Conservation (phyloP, 2,329 filamentous ascomycete genomes). For the Aspergillus floridensis region DNA sequence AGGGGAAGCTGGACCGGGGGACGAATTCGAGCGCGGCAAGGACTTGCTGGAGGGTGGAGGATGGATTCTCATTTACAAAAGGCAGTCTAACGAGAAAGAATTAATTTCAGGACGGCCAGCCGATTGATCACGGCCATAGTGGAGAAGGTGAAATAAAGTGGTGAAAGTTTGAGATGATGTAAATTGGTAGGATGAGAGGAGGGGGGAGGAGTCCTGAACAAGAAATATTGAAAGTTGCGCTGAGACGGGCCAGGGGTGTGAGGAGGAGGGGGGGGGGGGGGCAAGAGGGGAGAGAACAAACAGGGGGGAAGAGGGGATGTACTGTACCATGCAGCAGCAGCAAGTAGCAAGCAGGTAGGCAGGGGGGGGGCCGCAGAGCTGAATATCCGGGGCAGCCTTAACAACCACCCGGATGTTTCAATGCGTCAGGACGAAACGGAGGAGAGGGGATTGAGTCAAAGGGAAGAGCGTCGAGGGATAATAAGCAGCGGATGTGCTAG, state of each 20-base stretch:
- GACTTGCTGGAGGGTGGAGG: background rate
- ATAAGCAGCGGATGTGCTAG: background rate
- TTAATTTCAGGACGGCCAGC: conserved; percentile 11
- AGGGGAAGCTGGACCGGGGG: background rate
- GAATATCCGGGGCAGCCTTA: background rate
- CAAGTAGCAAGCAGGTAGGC: too few species aligned
- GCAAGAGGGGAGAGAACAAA: too few species aligned
- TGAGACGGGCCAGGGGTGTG: background rate
- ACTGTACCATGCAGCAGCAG: background rate
- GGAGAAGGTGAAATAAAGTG: conserved; percentile 1
- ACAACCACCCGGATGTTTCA: background rate
- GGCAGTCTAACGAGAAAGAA: conserved; percentile 11
- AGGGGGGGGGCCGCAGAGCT: background rate
- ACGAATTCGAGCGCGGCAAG: background rate
- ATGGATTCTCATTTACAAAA: background rate
- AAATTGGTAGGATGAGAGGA: background rate
- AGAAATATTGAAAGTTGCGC: background rate
- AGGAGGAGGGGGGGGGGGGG: background rate
- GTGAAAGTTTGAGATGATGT: background rate
- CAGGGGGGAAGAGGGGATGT: background rate
- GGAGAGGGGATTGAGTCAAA: too few species aligned
- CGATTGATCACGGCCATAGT: conserved; percentile 10
- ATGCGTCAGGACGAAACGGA: background rate
- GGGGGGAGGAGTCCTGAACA: background rate
- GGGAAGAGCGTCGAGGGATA: background rate